These are phyloP conservation scores for Hansfordia pulvinata DNA, from an alignment of 2,329 filamentous ascomycete species.

Conservation along the genomic window DNA sequence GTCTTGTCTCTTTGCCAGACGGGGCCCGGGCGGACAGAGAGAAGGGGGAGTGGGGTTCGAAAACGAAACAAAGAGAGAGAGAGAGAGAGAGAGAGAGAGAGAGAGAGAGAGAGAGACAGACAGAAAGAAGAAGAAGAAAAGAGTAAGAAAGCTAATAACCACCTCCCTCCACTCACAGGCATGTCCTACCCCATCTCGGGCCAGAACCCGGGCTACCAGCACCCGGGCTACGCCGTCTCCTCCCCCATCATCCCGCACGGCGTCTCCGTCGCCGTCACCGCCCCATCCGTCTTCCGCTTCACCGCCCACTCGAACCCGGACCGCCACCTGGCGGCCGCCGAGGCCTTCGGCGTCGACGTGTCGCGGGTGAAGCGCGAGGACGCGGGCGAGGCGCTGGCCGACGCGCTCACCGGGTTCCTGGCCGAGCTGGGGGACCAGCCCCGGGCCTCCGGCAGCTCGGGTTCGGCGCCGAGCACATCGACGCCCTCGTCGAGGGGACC, in stretches of 20 bases:
- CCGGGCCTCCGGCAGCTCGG: constrained; percentile 69
- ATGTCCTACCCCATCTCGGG: constrained; percentile 98
- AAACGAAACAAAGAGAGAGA: no score
- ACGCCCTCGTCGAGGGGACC: constrained; percentile 81
- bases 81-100: no score
- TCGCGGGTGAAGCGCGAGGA: constrained; percentile 77
- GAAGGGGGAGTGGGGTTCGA: no score
- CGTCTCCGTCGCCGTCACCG: constrained; percentile 86
- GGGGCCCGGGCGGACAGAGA: no score
- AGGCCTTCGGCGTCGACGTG: constrained; percentile 82
- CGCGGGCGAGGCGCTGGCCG: constrained; percentile 76
- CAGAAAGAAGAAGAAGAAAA: no score
- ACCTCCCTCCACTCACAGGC: constrained; percentile 28
- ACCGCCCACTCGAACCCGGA: constrained; percentile 86
- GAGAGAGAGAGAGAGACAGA: no score
- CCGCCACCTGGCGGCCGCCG: constrained; percentile 77
- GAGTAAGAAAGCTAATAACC: no score
- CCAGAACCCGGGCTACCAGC: constrained; percentile 84
- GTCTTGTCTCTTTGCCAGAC: no score
- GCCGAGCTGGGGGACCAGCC: constrained; percentile 82
- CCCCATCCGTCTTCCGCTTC: constrained; percentile 88
- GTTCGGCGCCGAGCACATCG: constrained; percentile 63
- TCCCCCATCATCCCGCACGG: constrained; percentile 84
- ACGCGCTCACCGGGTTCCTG: constrained; percentile 72
- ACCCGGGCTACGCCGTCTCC: constrained; percentile 70